These are phyloP conservation scores for Skeletonema tropicum DNA, from an alignment of 108 stramenopile species.

Conservation along the genomic window DNA sequence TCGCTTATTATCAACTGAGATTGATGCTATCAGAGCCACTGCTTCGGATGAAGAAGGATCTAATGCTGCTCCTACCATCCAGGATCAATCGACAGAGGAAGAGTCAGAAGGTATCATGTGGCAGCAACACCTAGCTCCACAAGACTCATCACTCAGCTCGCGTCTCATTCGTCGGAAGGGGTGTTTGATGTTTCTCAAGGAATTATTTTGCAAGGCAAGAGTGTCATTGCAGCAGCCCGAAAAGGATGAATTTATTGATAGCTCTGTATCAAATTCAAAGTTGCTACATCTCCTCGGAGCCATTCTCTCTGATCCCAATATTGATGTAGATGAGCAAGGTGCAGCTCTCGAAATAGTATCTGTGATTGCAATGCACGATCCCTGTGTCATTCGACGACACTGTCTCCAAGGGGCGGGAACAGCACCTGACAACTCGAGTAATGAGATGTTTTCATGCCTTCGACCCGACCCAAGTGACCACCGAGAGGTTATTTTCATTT, in stretches of 20 bases:
- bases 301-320: constrained; percentile 75
- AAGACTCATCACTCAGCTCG: constrained; percentile 75
- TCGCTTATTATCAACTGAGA: constrained; percentile 65
- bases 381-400: constrained; percentile 69
- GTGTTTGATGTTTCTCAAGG: constrained; percentile 77
- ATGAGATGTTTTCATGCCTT: constrained; percentile 13
- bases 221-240: constrained; percentile 80
- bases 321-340: constrained; percentile 74
- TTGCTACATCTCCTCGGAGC: constrained; percentile 70
- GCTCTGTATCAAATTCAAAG: constrained; percentile 60
- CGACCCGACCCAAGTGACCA: constrained; percentile 72
- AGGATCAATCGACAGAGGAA: neutral
- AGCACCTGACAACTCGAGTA: neutral
- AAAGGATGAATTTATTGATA: constrained; percentile 84
- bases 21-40: constrained; percentile 54
- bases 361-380: constrained; percentile 80
- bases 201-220: constrained; percentile 88
- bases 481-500: constrained; percentile 66
- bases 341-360: constrained; percentile 78
- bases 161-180: constrained; percentile 69
- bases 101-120: constrained; percentile 30
- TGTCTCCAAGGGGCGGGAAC: constrained; percentile 59
- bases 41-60: constrained; percentile 61
- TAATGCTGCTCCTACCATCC: constrained; percentile 5
- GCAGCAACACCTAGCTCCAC: constrained; percentile 85